These are phyloP conservation scores for Ambrosia artemisiifolia DNA, from an alignment of 129 eudicot genomes.

Conservation along the genomic window DNA sequence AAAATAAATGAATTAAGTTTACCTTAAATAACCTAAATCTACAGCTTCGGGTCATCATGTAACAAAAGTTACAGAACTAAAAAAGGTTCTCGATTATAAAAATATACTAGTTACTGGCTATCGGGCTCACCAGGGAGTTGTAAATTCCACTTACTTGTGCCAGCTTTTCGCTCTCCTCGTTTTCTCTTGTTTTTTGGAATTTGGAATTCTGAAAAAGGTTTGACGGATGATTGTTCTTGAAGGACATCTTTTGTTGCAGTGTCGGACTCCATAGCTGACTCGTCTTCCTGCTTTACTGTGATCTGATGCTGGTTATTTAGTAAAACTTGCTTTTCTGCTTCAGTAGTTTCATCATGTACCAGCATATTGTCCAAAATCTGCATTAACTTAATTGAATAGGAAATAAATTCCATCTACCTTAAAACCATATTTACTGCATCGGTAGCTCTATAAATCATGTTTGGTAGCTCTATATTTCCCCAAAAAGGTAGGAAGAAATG, in stretches of 20 bases:
- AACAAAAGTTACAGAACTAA: conserved; percentile 22
- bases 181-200: conserved; percentile 74
- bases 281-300: conserved; percentile 42
- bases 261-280: conserved; percentile 31
- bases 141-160: conserved; percentile 66
- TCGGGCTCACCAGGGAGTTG: conserved; percentile 58
- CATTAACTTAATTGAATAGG: neutral
- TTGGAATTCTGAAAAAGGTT: conserved; percentile 44
- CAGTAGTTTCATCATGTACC: conserved; percentile 45
- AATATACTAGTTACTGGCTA: conserved; percentile 37
- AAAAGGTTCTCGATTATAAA: neutral
- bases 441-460: neutral
- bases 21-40: conserved; percentile 16
- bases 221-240: conserved; percentile 40
- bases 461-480: neutral
- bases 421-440: neutral
- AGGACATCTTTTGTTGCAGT: conserved; percentile 16
- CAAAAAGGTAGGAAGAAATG: too few relatives aligned
- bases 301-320: conserved; percentile 22
- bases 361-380: conserved; percentile 75
- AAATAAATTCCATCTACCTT: conserved; percentile 1
- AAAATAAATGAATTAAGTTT: conserved; percentile 17
- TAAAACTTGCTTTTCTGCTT: conserved; percentile 38
- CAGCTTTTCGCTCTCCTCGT: conserved; percentile 89
- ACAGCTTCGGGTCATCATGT: conserved; percentile 9